Evolutionary conservation across 805 yeast genomes (phyloP), one percentile per base, ranked within the genome.

Genomic region (Maudiozyma serrabonitensis): DNA sequence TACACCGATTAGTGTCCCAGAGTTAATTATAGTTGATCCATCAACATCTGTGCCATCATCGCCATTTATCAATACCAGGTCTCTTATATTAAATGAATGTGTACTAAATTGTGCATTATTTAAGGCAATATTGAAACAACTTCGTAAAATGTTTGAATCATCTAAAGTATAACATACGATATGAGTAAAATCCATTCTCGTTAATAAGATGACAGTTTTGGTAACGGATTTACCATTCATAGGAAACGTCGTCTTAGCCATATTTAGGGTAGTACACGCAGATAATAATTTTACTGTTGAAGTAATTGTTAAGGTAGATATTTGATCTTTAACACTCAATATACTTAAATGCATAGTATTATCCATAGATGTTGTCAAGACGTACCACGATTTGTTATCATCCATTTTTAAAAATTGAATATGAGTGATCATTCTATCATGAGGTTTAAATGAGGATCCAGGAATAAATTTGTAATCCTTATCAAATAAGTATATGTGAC

Each of bases 41-140:
- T n/a, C 42, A 9, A 6, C 4, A n/a, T 2, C 6, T 18, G 23
- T 2, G 11, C 19, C 21, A n/a, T 2, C 2, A n/a, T 7, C 1
- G 4, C 31, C 21, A 15, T 41, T 25, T 6, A 41, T 26, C 21
- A 41, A 25, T 15, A 25, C 19, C 51, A 57, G 48, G 46, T 57
- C 63, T 28, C 62, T 52, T 2, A 63, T 55, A 37, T 57, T 74
- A 62, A 86, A 86, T 0, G 81, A 75, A 55, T 78, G 75, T 19
- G 79, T 74, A 6, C 82, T 74, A 54, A 84, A 86, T 56, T 84
- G 84, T 0, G 93, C 83, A 60, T 81, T 89, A 62, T 83, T 84
- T 44, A 84, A 65, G 0, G 91, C 81, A 6, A 85, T 60, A 52
- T 73, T 73, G 46, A 69, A 69, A 3, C 69, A 28, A 49, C 74